Evolutionary conservation across 805 yeast genomes (phyloP).

Genomic region (Suhomyces faveliae): DNA sequence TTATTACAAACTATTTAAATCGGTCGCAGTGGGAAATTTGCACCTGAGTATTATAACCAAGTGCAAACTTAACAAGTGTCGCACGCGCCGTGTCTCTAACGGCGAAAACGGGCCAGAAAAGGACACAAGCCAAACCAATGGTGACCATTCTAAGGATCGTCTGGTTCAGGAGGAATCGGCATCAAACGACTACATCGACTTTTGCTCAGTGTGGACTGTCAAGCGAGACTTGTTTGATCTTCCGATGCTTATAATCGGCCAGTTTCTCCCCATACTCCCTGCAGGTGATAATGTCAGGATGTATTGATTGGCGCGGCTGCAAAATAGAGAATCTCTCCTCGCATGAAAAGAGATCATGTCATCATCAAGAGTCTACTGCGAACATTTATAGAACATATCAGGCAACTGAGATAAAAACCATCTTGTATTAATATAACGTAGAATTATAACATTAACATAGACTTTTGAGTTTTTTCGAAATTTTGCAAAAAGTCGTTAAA

Average conservation of each 20-base stretch:
- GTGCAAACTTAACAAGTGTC: slow-evolving; percentile 44
- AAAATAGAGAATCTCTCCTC: too few species aligned
- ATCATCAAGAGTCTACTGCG: too few species aligned
- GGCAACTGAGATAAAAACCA: too few species aligned
- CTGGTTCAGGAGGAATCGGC: not conserved
- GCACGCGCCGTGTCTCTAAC: slow-evolving; percentile 10
- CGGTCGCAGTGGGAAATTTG: slow-evolving; percentile 67
- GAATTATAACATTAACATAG: too few species aligned
- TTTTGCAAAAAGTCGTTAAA: too few species aligned
- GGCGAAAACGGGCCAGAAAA: slow-evolving; percentile 10
- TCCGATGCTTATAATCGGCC: slow-evolving; percentile 82
- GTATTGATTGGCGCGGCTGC: slow-evolving; percentile 21
- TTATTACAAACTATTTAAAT: slow-evolving; percentile 70
- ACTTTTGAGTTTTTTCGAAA: too few species aligned
- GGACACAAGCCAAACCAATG: not conserved
- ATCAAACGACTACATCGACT: slow-evolving; percentile 43
- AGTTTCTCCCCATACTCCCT: slow-evolving; percentile 64
- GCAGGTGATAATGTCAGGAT: slow-evolving; percentile 32
- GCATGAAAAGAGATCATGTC: too few species aligned
- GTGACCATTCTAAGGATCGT: not conserved
- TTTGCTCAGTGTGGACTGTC: slow-evolving; percentile 83
- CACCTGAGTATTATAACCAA: slow-evolving; percentile 52
- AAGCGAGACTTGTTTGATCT: slow-evolving; percentile 80
- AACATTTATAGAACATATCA: too few species aligned
- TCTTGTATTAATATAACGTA: too few species aligned